phyloP scores from a whole-genome alignment of 805 yeast species.

The Candida ipomoeae region DNA sequence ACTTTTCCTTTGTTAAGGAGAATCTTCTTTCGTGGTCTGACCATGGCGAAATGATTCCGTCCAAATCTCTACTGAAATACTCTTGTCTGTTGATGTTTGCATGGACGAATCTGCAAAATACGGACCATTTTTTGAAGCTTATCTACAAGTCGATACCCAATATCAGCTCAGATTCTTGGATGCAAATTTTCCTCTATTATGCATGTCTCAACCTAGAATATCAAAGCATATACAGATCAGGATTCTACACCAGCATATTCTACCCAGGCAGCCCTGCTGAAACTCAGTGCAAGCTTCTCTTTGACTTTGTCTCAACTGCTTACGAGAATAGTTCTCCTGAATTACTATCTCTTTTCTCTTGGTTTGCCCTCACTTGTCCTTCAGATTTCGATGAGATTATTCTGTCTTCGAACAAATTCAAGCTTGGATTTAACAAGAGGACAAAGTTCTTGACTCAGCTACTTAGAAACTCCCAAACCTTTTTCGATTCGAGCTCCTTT shows the following conservation, averaged over 20 bases:
- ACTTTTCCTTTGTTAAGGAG: constrained; percentile 23
- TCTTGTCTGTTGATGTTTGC: constrained; percentile 32
- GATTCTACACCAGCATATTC: constrained; percentile 27
- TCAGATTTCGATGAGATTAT: constrained; percentile 32
- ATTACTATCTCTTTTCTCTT: constrained; percentile 20
- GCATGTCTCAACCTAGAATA: constrained; percentile 29
- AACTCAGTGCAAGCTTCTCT: constrained; percentile 24
- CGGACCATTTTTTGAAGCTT: constrained; percentile 20
- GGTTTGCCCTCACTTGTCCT: constrained; percentile 32
- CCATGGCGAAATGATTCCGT: constrained; percentile 26
- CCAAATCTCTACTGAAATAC: constrained; percentile 26
- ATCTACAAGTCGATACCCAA: constrained; percentile 23
- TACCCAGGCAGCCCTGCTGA: constrained; percentile 23
- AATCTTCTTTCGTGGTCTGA: constrained; percentile 25
- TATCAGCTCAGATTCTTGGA: constrained; percentile 34
- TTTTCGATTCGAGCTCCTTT: constrained; percentile 29
- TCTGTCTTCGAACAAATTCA: constrained; percentile 28
- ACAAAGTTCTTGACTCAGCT: constrained; percentile 28
- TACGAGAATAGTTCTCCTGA: constrained; percentile 29
- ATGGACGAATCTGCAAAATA: constrained; percentile 26
- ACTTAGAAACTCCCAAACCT: constrained; percentile 25
- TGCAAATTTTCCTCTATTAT: constrained; percentile 31
- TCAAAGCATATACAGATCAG: constrained; percentile 36
- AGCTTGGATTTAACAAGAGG: constrained; percentile 34
- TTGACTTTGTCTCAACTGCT: constrained; percentile 27